Evolutionary conservation across 352 stramenopile species (phyloP), one percentile per base, ranked within the genome.

Genomic region (Pythium oligandrum): DNA sequence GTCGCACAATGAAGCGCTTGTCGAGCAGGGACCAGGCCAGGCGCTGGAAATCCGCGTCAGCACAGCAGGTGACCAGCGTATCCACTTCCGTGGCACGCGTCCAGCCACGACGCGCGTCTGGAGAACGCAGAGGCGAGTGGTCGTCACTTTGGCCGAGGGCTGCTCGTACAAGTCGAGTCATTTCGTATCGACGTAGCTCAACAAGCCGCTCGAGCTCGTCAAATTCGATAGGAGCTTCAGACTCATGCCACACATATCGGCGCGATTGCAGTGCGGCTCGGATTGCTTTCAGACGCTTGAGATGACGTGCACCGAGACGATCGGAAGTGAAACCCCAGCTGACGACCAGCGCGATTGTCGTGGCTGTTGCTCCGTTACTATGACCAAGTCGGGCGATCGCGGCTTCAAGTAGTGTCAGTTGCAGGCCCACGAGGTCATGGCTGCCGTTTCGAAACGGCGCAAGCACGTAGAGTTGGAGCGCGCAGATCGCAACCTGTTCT

Each of bases 401-500:
- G 11, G 48, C 52, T 59, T 83, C 72, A 7, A 86, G 49, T 0
- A 86, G 55, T 9, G 53, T 57, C 5, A 83, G 56, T 37, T 82
- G 70, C 26, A 67, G 46, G 4, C 32, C 60, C 8, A 63, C 46
- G 26, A 79, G 48, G 9, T 77, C 62, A 40, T 75, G 37, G n/a
- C 3, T 54, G 2, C 10, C 32, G 32, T 52, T 46, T n/a, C 59
- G 59, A 44, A 51, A 61, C 11, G 53, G 39, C 3, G 63, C 33
- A 0, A 79, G 37, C 8, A 48, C 31, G 33, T 75, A 68, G 11
- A 85, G 44, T 6, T 80, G 68, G 6, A 85, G 51, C 6, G 71
- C 70, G 53, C 64, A 81, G 34, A 47, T 73, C 26, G 68, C 71
- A 37, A 65, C 74, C 67, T 34, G 5, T 37, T 35, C 44, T 57